A percentile compares a stretch with the other conserved stretches of the same genome.
Conservation (phyloP, 305 asterid species). For the Fraxinus velutina region DNA sequence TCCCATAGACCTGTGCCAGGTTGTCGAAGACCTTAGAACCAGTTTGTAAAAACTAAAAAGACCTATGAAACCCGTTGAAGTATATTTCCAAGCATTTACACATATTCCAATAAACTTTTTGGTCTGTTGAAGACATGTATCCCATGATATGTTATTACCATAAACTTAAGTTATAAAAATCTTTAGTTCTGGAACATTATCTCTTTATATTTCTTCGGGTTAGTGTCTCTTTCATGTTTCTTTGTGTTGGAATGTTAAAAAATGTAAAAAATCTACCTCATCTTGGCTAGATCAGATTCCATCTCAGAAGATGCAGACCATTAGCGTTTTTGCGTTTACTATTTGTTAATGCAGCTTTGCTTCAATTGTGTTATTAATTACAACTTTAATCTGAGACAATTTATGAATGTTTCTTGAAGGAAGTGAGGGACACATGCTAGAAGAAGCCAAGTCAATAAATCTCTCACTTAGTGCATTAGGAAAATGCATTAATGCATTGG, state of each 20-base stretch:
- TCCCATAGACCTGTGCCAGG: background rate
- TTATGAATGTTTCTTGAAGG: constrained; percentile 51
- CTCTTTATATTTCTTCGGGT: background rate
- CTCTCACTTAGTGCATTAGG: constrained; percentile 97
- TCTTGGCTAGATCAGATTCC: background rate
- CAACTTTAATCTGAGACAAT: constrained; percentile 21
- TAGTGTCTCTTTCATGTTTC: background rate
- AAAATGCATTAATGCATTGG: constrained; percentile 98
- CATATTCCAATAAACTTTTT: background rate
- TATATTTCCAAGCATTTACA: background rate
- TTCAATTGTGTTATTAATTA: background rate
- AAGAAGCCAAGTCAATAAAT: constrained; percentile 97
- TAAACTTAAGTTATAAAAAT: background rate
- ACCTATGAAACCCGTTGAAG: background rate
- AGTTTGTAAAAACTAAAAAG: background rate
- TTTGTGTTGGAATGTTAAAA: background rate
- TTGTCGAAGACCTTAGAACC: background rate
- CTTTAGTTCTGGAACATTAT: background rate
- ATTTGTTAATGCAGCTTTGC: constrained; percentile 15
- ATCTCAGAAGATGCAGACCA: background rate
- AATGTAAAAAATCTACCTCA: background rate
- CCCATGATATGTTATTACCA: background rate
- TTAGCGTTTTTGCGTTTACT: constrained; percentile 18
- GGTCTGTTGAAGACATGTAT: background rate
- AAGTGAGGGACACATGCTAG: constrained; percentile 94